Evolutionary conservation across 2,329 filamentous ascomycete species (phyloP).

Genomic region (Claviceps spartinae): DNA sequence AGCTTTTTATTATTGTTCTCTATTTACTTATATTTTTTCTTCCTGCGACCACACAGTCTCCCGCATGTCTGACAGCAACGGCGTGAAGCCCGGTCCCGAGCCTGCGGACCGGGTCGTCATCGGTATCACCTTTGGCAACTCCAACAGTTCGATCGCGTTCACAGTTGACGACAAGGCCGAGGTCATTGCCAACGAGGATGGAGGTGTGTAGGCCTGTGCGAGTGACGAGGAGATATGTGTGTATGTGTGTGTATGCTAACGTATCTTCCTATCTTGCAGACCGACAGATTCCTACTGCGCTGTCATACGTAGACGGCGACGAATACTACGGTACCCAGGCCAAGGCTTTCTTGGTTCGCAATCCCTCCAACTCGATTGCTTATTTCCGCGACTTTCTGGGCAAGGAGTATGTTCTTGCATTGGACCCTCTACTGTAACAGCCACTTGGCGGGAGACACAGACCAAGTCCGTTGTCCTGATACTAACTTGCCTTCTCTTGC

Average conservation of each 20-base stretch:
- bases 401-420: constrained; percentile 54
- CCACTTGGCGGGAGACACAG: neutral
- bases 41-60: neutral
- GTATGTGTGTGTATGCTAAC: neutral
- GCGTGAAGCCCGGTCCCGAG: constrained; percentile 30
- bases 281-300: constrained; percentile 86
- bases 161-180: constrained; percentile 89
- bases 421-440: neutral
- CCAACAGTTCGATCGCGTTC: constrained; percentile 92
- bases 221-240: neutral
- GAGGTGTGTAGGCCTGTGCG: constrained; percentile 45
- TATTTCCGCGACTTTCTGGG: constrained; percentile 95
- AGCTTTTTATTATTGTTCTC: neutral
- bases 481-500: neutral
- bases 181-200: constrained; percentile 98
- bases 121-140: constrained; percentile 95
- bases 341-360: constrained; percentile 85
- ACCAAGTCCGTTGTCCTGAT: neutral
- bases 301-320: constrained; percentile 91
- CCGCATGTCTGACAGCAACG: constrained; percentile 34
- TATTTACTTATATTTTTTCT: neutral
- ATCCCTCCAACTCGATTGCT: constrained; percentile 82
- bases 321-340: constrained; percentile 95
- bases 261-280: constrained; percentile 38
- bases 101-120: constrained; percentile 59